Percentiles rank a stretch among this genome's conserved stretches.
Evolutionary conservation across 176 grass and related monocot species (phyloP).

Genomic region (Carex myosuroides): DNA sequence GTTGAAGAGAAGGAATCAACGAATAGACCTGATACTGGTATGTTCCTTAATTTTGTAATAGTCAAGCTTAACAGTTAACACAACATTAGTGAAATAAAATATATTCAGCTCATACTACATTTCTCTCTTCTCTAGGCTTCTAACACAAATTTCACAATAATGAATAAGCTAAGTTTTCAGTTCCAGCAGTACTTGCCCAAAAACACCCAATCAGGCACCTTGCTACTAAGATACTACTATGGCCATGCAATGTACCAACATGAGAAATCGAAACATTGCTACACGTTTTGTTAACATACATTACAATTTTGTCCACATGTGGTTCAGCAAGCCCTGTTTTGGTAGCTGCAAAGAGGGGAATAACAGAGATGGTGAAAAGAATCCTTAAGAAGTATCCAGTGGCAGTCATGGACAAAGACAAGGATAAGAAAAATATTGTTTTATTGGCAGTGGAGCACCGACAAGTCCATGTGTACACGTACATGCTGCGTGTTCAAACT

Average conservation of each 20-base stretch:
- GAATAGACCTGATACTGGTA: background rate
- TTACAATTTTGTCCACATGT: background rate
- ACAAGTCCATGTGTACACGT: background rate
- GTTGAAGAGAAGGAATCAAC: background rate
- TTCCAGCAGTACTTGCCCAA: background rate
- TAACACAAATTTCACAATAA: background rate
- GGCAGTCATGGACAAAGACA: background rate
- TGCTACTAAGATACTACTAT: background rate
- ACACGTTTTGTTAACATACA: background rate
- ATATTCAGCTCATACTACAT: background rate
- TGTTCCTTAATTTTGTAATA: background rate
- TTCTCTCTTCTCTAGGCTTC: background rate
- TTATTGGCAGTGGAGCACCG: conserved; percentile 14
- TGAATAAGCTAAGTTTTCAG: background rate
- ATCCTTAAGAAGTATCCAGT: conserved; percentile 2
- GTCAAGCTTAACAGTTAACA: background rate
- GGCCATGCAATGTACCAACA: background rate
- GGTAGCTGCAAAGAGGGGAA: conserved; percentile 20
- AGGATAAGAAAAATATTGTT: conserved; percentile 17
- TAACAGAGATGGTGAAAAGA: conserved; percentile 18
- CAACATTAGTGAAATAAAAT: background rate
- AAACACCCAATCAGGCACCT: background rate
- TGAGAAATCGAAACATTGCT: background rate
- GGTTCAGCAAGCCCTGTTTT: conserved; percentile 13
- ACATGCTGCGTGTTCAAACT: background rate